Conservation (phyloP, 352 stramenopile genomes). For the Paralagenidium karlingii region DNA sequence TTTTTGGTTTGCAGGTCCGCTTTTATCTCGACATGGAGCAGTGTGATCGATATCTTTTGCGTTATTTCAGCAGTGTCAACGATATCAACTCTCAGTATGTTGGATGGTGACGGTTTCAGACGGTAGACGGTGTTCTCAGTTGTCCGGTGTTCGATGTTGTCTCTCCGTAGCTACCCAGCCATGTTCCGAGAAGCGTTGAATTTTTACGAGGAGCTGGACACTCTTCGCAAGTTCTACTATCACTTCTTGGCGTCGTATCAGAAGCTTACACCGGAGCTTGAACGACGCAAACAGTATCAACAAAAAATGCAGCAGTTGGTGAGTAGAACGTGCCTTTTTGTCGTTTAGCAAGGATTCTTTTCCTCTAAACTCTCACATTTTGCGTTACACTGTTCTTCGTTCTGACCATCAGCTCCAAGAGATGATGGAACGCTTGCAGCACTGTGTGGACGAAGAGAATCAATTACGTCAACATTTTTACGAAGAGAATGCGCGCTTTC, state of each 20-base stretch:
- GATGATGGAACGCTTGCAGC: neutral
- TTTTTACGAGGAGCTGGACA: conserved; percentile 65
- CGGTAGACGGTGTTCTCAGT: neutral
- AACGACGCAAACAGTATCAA: conserved; percentile 40
- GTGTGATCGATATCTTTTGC: conserved; percentile 60
- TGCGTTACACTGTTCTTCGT: no score
- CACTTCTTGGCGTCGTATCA: conserved; percentile 60
- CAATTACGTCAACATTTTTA: conserved; percentile 26
- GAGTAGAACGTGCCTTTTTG: conserved; percentile 1
- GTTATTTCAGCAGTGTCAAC: conserved; percentile 78
- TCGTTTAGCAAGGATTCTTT: neutral
- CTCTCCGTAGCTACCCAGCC: conserved; percentile 33
- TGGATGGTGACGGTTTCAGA: neutral
- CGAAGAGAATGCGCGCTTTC: conserved; percentile 45
- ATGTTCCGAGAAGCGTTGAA: conserved; percentile 51
- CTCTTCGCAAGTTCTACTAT: conserved; percentile 71
- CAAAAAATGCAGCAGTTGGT: conserved; percentile 34
- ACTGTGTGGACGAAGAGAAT: conserved; percentile 27
- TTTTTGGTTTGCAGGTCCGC: conserved; percentile 24
- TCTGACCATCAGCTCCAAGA: neutral
- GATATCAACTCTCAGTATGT: conserved; percentile 65
- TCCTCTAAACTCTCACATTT: no score
- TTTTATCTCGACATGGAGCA: conserved; percentile 86
- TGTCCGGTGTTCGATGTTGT: neutral
- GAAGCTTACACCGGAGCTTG: conserved; percentile 37